phyloP scores from a whole-genome alignment of 495 filamentous ascomycete genomes.

The Aspergillus leporis region DNA sequence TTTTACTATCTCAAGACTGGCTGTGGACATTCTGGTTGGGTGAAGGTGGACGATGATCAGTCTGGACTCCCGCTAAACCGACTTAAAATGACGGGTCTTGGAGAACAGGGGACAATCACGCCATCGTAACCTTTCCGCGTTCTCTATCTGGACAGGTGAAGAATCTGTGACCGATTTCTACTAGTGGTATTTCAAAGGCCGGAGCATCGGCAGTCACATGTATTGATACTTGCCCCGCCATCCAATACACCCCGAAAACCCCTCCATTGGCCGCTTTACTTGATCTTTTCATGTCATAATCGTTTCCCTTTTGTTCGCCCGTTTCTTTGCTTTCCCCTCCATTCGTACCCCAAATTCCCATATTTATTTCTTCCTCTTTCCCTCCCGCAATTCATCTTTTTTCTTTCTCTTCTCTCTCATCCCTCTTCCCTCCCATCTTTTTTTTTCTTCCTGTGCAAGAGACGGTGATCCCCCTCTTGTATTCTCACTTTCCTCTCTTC shows the following conservation, averaged over 20 bases:
- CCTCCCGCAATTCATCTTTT: constrained; percentile 13
- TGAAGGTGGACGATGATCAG: background rate
- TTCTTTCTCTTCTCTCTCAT: constrained; percentile 10
- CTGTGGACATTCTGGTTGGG: background rate
- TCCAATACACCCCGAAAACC: constrained; percentile 17
- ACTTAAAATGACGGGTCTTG: constrained; percentile 1
- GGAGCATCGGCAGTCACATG: no score
- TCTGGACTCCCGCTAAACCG: background rate
- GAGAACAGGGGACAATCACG: constrained; percentile 5
- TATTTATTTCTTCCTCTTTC: constrained; percentile 16
- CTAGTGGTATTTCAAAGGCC: no score
- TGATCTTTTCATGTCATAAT: constrained; percentile 6
- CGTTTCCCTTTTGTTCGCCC: background rate
- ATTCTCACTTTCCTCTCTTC: constrained; percentile 21
- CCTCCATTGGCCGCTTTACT: constrained; percentile 22
- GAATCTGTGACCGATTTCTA: no score
- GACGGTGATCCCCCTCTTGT: constrained; percentile 15
- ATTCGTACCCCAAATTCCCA: constrained; percentile 20
- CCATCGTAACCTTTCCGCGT: background rate
- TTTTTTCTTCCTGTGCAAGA: constrained; percentile 16
- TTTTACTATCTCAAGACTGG: background rate
- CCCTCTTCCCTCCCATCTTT: constrained; percentile 7
- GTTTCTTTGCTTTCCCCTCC: constrained; percentile 32
- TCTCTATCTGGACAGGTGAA: background rate
- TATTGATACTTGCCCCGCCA: constrained; percentile 1